phyloP scores from a whole-genome alignment of 768 basidiomycete species.

The Infundibulicybe gibba region DNA sequence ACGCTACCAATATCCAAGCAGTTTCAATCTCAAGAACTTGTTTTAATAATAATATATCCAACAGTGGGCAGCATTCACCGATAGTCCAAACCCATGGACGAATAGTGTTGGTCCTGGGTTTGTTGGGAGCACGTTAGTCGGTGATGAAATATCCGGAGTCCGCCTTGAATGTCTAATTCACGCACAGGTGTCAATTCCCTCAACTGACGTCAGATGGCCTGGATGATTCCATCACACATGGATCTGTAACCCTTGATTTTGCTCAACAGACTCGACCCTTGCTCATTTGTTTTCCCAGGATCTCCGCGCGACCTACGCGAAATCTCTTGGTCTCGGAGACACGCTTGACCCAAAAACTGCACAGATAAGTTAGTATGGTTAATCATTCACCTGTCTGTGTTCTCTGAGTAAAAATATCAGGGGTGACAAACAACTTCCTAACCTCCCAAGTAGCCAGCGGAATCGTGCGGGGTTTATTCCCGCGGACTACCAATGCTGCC shows the following conservation, averaged over 20 bases:
- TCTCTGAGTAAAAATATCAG: constrained; percentile 13
- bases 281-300: constrained; percentile 22
- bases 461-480: constrained; percentile 42
- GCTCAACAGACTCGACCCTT: neutral
- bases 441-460: constrained; percentile 51
- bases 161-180: neutral
- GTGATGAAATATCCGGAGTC: neutral
- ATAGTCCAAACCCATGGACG: constrained; percentile 39
- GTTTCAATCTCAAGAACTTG: neutral
- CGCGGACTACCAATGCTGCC: constrained; percentile 24
- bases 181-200: constrained; percentile 42
- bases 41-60: neutral
- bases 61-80: constrained; percentile 39
- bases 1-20: constrained; percentile 31
- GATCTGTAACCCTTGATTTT: constrained; percentile 23
- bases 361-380: constrained; percentile 29
- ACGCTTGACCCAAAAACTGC: constrained; percentile 26
- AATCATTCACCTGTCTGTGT: neutral
- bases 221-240: constrained; percentile 40
- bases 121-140: constrained; percentile 33
- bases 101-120: constrained; percentile 40
- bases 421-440: constrained; percentile 50
- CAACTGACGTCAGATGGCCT: constrained; percentile 44
- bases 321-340: constrained; percentile 31
- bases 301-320: constrained; percentile 40